Evolutionary conservation across 2,329 filamentous ascomycete species (phyloP), one percentile per base, ranked within the genome.

Genomic region (Teratosphaeria viscida): DNA sequence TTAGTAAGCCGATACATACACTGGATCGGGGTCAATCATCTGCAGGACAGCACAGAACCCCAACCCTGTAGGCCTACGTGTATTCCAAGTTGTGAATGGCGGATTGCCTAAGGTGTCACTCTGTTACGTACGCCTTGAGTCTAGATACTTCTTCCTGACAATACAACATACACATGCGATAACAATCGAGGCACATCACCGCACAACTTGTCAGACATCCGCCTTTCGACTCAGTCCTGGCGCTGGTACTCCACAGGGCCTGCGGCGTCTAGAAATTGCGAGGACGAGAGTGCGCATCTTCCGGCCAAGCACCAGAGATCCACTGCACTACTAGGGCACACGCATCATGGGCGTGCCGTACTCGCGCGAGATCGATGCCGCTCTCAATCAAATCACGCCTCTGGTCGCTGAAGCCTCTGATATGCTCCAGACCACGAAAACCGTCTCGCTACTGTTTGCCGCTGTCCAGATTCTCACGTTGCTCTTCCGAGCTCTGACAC

Each of bases 371-470:
- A 81, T 81, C 64, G 76, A 80, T 65, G 71, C 76, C 2, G 79
- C 79, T 43, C 80, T 81, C 67, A 76, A 78, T 61, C 77, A 81
- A 70, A 78, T 82, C 32, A 79, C 78, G 0, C 79, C 79, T 0
- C 76, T 82, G 4, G 78, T 81, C 2, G 77, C 75, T 1, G 75
- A 74, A 0, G 78, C 76, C 27, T 81, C 76, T 70, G 70, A 78
- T 63, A 76, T 81, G 29, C 71, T 81, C 1, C 72, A 75, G 59
- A 81, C 78, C 0, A 79, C 75, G 8, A 77, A 76, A 60, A 77
- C 81, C 64, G 80, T 81, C 55, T 75, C 77, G 1, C 74, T 80
- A 55, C 60, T 80, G 1, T 72, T 81, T 6, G 76, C 37, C 10
- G 37, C 16, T 1, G 16, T 43, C 12, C 37, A 43, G 37, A n/a